Conservation (phyloP, 2,329 filamentous ascomycete genomes). For the Venturia oleaginea region DNA sequence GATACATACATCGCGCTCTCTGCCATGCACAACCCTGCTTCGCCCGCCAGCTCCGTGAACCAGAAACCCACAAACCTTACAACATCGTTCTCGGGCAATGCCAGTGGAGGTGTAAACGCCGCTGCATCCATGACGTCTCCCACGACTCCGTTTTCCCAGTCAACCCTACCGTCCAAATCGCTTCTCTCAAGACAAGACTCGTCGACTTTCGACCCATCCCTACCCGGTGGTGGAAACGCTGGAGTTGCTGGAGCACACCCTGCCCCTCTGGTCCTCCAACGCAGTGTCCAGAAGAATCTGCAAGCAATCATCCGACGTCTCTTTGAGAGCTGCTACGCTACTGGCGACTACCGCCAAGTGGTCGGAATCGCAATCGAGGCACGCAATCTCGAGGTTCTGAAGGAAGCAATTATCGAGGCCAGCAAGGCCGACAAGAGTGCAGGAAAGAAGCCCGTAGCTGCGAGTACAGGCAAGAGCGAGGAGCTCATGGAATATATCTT, state of each 20-base stretch:
- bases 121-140: slow-evolving; percentile 68
- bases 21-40: slow-evolving; percentile 47
- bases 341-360: slow-evolving; percentile 87
- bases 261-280: slow-evolving; percentile 57
- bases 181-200: slow-evolving; percentile 75
- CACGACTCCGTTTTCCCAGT: slow-evolving; percentile 92
- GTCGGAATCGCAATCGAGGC: slow-evolving; percentile 95
- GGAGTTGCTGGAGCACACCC: slow-evolving; percentile 46
- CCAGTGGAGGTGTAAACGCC: slow-evolving; percentile 55
- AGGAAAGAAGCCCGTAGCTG: slow-evolving; percentile 45
- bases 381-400: slow-evolving; percentile 79
- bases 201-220: slow-evolving; percentile 48
- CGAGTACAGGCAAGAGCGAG: slow-evolving; percentile 57
- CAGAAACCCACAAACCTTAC: slow-evolving; percentile 59
- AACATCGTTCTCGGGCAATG: slow-evolving; percentile 64
- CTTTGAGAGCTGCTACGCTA: slow-evolving; percentile 79
- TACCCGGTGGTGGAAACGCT: slow-evolving; percentile 47
- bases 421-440: slow-evolving; percentile 61
- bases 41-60: slow-evolving; percentile 38
- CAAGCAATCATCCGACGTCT: slow-evolving; percentile 78
- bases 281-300: slow-evolving; percentile 68
- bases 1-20: slow-evolving; percentile 91
- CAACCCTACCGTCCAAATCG: slow-evolving; percentile 85
- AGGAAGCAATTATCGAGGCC: slow-evolving; percentile 79
- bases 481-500: slow-evolving; percentile 96